A percentile compares a stretch with the other conserved stretches of the same genome.
phyloP scores from a whole-genome alignment of 805 yeast genomes.

The Suhomyces sp. region DNA sequence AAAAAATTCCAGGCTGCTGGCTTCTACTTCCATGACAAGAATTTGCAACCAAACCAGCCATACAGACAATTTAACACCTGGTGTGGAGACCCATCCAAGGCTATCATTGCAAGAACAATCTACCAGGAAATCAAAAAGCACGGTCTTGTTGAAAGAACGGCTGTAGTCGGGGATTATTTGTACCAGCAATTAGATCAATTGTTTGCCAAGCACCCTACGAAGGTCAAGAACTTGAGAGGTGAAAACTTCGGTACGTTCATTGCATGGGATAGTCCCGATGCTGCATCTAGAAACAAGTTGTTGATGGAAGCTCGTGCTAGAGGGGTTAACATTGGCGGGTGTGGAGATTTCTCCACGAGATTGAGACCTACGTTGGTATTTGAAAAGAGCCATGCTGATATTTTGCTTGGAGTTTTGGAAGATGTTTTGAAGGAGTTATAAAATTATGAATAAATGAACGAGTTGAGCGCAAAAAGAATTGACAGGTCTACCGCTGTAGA shows the following conservation, averaged over 20 bases:
- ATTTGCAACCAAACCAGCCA: slow-evolving; percentile 57
- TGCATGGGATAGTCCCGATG: slow-evolving; percentile 56
- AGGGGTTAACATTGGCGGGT: slow-evolving; percentile 69
- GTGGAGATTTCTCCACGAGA: slow-evolving; percentile 58
- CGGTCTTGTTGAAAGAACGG: slow-evolving; percentile 48
- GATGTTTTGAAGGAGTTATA: slow-evolving; percentile 17
- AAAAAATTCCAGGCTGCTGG: slow-evolving; percentile 76
- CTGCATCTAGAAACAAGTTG: slow-evolving; percentile 46
- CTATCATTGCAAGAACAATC: slow-evolving; percentile 61
- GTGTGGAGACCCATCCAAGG: slow-evolving; percentile 76
- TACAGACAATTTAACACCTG: slow-evolving; percentile 76
- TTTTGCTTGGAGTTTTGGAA: slow-evolving; percentile 47
- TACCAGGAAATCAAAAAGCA: slow-evolving; percentile 52
- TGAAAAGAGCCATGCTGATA: slow-evolving; percentile 60
- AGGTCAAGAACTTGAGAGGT: slow-evolving; percentile 56
- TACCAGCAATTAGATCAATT: slow-evolving; percentile 42
- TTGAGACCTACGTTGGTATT: slow-evolving; percentile 66
- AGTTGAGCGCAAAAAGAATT: too few species aligned
- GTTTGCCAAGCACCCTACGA: slow-evolving; percentile 40
- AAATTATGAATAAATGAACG: too few species aligned
- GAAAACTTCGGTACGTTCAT: slow-evolving; percentile 63
- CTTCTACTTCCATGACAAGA: slow-evolving; percentile 60
- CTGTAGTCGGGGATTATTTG: slow-evolving; percentile 55
- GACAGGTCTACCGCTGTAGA: too few species aligned
- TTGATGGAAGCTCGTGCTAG: slow-evolving; percentile 44